Evolutionary conservation across 2,329 filamentous ascomycete species (phyloP), one percentile per base, ranked within the genome.

Genomic region (Calonectria crousiana): DNA sequence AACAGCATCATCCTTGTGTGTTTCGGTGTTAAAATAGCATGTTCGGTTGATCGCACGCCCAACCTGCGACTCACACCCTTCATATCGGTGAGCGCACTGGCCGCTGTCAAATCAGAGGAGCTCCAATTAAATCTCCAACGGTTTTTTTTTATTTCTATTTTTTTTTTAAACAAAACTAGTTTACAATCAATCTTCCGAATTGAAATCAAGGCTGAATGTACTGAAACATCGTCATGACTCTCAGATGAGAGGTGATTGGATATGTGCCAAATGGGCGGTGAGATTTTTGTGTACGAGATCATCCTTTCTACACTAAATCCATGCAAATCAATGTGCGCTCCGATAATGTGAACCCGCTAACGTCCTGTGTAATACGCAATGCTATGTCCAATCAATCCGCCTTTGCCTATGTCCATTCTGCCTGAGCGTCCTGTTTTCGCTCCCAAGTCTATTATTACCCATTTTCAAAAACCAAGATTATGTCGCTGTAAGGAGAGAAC

Each of bases 281-380:
- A 28, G 34, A 74, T 38, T 56, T 36, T 56, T 71, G 56, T 73
- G 68, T 79, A 73, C 76, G 70, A 67, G 68, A 78, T 73, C 71
- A 71, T 80, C 69, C 74, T 75, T 71, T 79, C 76, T 78, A 79
- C 69, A 78, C 65, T 74, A 71, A 69, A 75, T 72, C 56, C 28
- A 68, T 68, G 66, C 32, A 52, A 52, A 44, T 53, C 13, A 77
- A 74, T 80, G 69, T 75, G 56, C 69, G 70, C 71, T 74, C 73
- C 68, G 74, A 78, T 78, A 76, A 71, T 75, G 66, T 77, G 66
- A 75, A 73, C 71, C 71, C 71, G 53, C n/a, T 75, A 65, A 72
- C 66, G 58, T 47, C 49, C 60, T 64, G 44, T 52, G 47, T 60
- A 74, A 76, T 56, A 73, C 75, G 60, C 56, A 52, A 67, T 65